A percentile compares a stretch with the other conserved stretches of the same genome.
Evolutionary conservation across 129 eudicot genomes (phyloP).

Genomic region (Saussurea involucrata): DNA sequence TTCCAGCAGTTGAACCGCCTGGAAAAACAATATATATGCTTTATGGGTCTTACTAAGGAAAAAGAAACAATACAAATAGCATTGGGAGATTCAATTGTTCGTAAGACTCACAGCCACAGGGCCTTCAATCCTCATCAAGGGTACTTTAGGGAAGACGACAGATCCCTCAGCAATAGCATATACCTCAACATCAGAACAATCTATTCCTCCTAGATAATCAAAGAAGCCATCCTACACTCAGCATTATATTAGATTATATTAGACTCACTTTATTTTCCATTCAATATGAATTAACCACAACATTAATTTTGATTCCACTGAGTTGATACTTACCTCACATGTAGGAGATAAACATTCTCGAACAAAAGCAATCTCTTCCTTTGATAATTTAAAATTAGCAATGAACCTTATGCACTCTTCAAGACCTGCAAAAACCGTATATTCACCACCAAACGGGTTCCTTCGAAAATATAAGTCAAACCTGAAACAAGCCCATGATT

Average conservation of each 20-base stretch:
- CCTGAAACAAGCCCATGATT: conserved; percentile 43
- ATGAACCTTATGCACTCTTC: conserved; percentile 93
- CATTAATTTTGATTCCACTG: not conserved
- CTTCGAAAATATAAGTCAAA: conserved; percentile 88
- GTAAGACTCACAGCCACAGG: conserved; percentile 83
- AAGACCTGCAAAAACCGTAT: conserved; percentile 89
- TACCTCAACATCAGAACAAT: conserved; percentile 90
- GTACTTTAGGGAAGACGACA: conserved; percentile 91
- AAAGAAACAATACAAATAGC: not conserved
- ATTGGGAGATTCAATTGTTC: not conserved
- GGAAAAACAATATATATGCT: conserved; percentile 14
- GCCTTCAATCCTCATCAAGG: conserved; percentile 95
- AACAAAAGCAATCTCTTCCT: conserved; percentile 71
- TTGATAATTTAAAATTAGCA: conserved; percentile 75
- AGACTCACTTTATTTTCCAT: not conserved
- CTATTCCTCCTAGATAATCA: conserved; percentile 81
- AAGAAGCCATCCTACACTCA: conserved; percentile 65
- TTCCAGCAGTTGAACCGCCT: conserved; percentile 96
- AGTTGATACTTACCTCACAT: conserved; percentile 66
- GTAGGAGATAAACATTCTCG: conserved; percentile 61
- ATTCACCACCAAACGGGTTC: conserved; percentile 96
- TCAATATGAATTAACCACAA: not conserved
- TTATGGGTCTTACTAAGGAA: not conserved
- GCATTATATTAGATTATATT: not conserved
- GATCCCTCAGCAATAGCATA: conserved; percentile 86